Evolutionary conservation across 139 green algal genomes (phyloP).

Genomic region (Coccomyxa sp.): DNA sequence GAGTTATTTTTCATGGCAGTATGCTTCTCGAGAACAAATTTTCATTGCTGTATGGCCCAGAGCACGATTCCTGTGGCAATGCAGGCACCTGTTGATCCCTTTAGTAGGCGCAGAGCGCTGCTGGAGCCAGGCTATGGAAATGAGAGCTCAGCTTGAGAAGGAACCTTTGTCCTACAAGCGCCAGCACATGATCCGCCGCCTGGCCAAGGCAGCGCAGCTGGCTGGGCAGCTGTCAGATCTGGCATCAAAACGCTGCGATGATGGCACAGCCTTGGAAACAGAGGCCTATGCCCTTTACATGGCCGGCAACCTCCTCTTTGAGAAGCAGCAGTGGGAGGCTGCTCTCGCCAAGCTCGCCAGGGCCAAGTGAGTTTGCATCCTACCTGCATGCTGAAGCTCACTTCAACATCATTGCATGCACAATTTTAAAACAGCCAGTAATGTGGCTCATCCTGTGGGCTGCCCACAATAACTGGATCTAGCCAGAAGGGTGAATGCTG

Average conservation of each 20-base stretch:
- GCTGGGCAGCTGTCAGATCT: constrained; percentile 55
- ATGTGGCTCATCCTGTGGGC: not conserved
- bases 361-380: constrained; percentile 45
- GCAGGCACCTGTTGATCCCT: constrained; percentile 80
- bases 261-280: constrained; percentile 71
- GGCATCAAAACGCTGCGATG: constrained; percentile 45
- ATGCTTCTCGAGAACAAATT: too few relatives aligned
- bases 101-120: constrained; percentile 81
- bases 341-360: constrained; percentile 66
- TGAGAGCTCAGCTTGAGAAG: constrained; percentile 74
- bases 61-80: not conserved
- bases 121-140: constrained; percentile 85
- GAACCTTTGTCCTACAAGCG: constrained; percentile 38
- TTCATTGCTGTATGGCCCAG: too few relatives aligned
- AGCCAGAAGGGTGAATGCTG: not conserved
- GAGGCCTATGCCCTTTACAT: constrained; percentile 81
- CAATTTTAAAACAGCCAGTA: too few relatives aligned
- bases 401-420: not conserved
- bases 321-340: constrained; percentile 74
- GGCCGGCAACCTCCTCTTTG: constrained; percentile 64
- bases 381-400: not conserved
- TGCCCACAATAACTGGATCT: not conserved
- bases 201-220: constrained; percentile 66
- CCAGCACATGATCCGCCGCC: constrained; percentile 45
- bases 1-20: too few relatives aligned